phyloP scores from a whole-genome alignment of 1,284 basidiomycete genomes.

The Puccinia coronata region DNA sequence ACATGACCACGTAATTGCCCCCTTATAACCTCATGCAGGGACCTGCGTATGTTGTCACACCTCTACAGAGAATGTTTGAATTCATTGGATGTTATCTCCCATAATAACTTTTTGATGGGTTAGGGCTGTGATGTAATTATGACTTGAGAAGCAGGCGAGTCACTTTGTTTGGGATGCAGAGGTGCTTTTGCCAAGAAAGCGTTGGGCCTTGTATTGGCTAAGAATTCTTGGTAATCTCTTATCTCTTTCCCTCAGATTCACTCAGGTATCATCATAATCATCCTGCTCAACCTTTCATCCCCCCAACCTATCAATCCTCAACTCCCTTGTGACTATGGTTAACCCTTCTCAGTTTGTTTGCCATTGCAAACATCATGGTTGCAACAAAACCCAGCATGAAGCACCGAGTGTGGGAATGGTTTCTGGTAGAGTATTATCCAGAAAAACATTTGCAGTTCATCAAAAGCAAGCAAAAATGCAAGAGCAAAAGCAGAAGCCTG shows the following conservation, averaged over 20 bases:
- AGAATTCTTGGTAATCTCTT: neutral
- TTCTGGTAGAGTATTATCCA: too few relatives aligned
- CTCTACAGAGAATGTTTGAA: too few relatives aligned
- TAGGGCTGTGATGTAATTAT: neutral
- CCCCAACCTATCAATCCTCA: too few relatives aligned
- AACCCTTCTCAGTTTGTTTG: neutral
- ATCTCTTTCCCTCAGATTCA: constrained; percentile 5
- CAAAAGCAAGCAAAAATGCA: too few relatives aligned
- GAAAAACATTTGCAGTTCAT: too few relatives aligned
- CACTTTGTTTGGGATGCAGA: neutral
- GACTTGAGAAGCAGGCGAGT: neutral
- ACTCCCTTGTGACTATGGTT: neutral
- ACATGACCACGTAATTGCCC: neutral
- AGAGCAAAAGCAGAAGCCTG: too few relatives aligned
- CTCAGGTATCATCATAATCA: neutral
- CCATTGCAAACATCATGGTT: too few relatives aligned
- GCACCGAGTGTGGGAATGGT: too few relatives aligned
- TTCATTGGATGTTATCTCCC: neutral
- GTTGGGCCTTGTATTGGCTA: neutral
- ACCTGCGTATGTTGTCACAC: neutral
- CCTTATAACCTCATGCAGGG: neutral
- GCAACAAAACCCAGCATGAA: too few relatives aligned
- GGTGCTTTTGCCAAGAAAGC: neutral
- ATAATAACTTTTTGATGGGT: neutral
- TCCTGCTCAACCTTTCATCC: neutral